Evolutionary conservation across 75 land plant species (phyloP), one percentile per base, ranked within the genome.

Genomic region (Larix kaempferi): DNA sequence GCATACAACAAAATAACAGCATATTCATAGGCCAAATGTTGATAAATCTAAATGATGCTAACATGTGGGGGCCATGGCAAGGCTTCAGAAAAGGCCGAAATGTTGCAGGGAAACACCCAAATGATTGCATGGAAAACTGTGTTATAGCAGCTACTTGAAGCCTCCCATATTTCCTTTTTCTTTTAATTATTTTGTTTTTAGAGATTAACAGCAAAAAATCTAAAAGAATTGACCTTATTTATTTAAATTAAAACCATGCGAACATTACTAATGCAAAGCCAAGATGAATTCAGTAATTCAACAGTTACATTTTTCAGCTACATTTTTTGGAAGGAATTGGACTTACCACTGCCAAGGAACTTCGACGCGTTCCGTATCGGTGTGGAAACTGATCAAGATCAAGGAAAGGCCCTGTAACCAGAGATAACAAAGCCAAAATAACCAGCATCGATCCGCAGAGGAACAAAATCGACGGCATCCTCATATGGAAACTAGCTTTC

Each of bases 361-460:
- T 58, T 54, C 58, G 55, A 1, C 29, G 78, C 55, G 74, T 78
- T 14, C 85, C 49, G 19, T 80, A 29, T 1, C 79, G 75, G 67
- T 85, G 85, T 15, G 93, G 85, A 76, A 84, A 88, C 85, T 85
- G 86, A 27, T 91, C 89, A 29, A 88, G 82, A 78, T 88, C 87
- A 10, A 77, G 89, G 5, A 91, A 78, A 27, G 88, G 87, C 14
- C 93, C 90, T 29, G 83, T 88, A 37, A 88, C 83, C 23, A 91
- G 35, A 23, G 93, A 91, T 78, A 88, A 66, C 75, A 88, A 67
- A 2, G 90, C 91, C 35, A 91, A 62, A 19, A 49, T 80, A 56
- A 88, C 88, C 1, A 91, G 89, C 87, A 86, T 73, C 55, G 71
- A n/a, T 2, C 87, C 89, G 44, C 82, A 82, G 2, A 88, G 14